Evolutionary conservation across 2,329 filamentous ascomycete genomes (phyloP).

Genomic region (Lachnellula subtilissima): DNA sequence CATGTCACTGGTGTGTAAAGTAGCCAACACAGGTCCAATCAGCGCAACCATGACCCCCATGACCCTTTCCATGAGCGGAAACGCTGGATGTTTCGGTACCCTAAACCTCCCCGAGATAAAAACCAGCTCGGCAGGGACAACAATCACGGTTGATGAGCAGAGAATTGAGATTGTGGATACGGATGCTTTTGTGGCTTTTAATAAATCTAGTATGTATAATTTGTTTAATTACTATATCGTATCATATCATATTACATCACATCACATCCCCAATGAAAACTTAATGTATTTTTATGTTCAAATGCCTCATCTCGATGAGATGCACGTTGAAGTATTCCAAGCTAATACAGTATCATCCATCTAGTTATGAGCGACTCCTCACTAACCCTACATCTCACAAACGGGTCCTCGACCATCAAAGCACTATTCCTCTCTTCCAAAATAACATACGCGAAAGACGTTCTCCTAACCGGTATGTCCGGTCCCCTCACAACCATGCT

Average conservation of each 20-base stretch:
- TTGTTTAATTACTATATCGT: no score
- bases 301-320: no score
- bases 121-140: conserved; percentile 5
- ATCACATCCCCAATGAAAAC: no score
- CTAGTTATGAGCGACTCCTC: background rate
- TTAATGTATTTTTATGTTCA: no score
- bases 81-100: conserved; percentile 4
- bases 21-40: conserved; percentile 10
- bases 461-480: conserved; percentile 10
- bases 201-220: conserved; percentile 3
- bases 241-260: no score
- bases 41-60: conserved; percentile 8
- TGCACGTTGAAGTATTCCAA: no score
- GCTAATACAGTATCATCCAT: no score
- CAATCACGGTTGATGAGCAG: conserved; percentile 8
- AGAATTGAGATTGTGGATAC: conserved; percentile 10
- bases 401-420: conserved; percentile 11
- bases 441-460: conserved; percentile 9
- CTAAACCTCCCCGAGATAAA: conserved; percentile 11
- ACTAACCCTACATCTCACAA: conserved; percentile 5
- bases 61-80: conserved; percentile 10
- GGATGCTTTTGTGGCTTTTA: conserved; percentile 9
- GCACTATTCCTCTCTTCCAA: conserved; percentile 1
- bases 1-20: conserved; percentile 6
- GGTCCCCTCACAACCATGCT: conserved; percentile 9